Evolutionary conservation across 176 grass and related monocot genomes (phyloP).

Genomic region (Melocanna baccifera): DNA sequence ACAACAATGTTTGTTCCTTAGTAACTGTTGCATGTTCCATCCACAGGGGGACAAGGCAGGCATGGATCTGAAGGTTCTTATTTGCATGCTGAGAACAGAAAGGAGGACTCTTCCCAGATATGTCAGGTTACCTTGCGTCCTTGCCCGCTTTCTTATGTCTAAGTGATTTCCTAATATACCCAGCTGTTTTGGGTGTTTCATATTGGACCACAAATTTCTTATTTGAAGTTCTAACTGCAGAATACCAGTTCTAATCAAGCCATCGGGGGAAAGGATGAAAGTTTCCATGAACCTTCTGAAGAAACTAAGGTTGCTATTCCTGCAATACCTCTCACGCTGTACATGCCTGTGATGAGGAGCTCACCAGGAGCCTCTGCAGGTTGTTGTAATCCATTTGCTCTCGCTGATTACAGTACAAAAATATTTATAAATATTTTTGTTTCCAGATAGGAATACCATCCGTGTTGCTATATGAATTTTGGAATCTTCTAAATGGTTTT

Average conservation of each 20-base stretch:
- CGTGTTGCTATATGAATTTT: neutral
- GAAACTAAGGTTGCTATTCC: constrained; percentile 46
- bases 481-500: neutral
- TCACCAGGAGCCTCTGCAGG: constrained; percentile 42
- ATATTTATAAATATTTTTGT: neutral
- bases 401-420: neutral
- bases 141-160: neutral
- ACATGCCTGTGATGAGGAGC: constrained; percentile 48
- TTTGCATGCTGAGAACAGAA: constrained; percentile 36
- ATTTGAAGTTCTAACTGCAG: constrained; percentile 37
- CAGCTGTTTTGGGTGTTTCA: neutral
- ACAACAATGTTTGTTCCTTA: neutral
- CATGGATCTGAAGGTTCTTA: constrained; percentile 32
- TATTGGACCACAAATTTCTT: constrained; percentile 14
- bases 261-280: constrained; percentile 18
- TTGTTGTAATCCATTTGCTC: constrained; percentile 28
- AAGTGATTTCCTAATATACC: neutral
- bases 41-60: constrained; percentile 2
- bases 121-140: constrained; percentile 34
- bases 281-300: constrained; percentile 26
- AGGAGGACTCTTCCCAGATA: constrained; percentile 22
- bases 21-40: constrained; percentile 12
- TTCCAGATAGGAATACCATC: neutral
- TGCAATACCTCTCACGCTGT: constrained; percentile 51
- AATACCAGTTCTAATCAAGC: constrained; percentile 9